Evolutionary conservation across 306 rosid genomes (phyloP), one percentile per base, ranked within the genome.

Genomic region (Myrica gale): DNA sequence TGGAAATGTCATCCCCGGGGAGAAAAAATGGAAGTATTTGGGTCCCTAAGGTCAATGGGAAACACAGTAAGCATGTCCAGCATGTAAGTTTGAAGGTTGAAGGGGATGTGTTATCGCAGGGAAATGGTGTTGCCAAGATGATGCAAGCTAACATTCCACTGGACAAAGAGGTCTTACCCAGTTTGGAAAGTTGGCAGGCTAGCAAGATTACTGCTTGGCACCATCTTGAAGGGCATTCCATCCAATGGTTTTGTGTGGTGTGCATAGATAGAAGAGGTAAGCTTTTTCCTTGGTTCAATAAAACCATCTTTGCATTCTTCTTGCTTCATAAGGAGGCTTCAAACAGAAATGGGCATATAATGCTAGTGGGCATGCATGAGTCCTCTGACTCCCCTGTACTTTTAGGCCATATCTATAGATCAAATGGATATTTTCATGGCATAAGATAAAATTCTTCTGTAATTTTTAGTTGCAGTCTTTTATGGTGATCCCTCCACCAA

Each of bases 141-240:
- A 85, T 90, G 32, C 93, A 83, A 78, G 91, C 84, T 52, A 91
- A 84, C 77, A 78, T 80, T 79, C 97, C 99, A 69, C 82, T 83
- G 84, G 89, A 85, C 84, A 88, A 88, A 85, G 97, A 89, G 71
- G 89, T 93, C 71, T 82, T 96, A 87, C 99, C 99, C 54, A 89
- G 99, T 82, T 85, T 96, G 78, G 93, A 92, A 87, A 90, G 89
- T 74, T 96, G 98, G 99, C 87, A 87, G 79, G 84, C 90, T 62
- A 88, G 84, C 81, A 90, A 92, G 90, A 83, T 96, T 85, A 86
- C 92, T 76, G 79, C 93, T 57, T 96, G 99, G 99, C 99, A 96
- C 85, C 82, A 84, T 83, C 81, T 83, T 62, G 96, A 90, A 85
- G 97, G 96, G 78, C 97, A 89, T 70, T 89, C 98, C 50, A 84